Percentiles rank a stretch among this genome's conserved stretches.
phyloP scores from a whole-genome alignment of 83 land plant species.

The Diphasiastrum complanatum region DNA sequence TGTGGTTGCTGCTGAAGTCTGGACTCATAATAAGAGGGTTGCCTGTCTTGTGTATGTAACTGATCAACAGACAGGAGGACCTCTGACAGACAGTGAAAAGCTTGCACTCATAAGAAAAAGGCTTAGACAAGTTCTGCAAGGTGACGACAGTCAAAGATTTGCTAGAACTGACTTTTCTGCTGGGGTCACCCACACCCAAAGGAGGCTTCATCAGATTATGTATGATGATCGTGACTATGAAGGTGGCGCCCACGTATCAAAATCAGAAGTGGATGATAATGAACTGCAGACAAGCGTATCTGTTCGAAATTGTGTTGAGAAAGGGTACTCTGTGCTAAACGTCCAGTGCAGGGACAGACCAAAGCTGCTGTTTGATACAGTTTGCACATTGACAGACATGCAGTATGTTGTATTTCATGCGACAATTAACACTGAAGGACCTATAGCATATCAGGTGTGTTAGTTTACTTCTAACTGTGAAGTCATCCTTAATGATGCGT shows the following conservation, averaged over 20 bases:
- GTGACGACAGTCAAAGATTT: neutral
- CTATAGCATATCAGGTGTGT: conserved; percentile 45
- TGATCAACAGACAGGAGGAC: conserved; percentile 7
- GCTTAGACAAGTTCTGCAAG: conserved; percentile 2
- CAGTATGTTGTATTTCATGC: conserved; percentile 66
- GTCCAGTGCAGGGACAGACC: conserved; percentile 39
- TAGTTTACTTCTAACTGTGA: neutral
- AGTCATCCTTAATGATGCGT: neutral
- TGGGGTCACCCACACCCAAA: conserved; percentile 6
- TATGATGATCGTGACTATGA: neutral
- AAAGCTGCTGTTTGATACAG: no score
- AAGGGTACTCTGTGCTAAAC: conserved; percentile 53
- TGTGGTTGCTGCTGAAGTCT: conserved; percentile 13
- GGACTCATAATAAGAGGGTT: conserved; percentile 4
- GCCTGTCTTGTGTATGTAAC: conserved; percentile 13
- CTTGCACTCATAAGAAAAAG: neutral
- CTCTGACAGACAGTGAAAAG: neutral
- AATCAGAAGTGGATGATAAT: no score
- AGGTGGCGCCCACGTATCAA: no score
- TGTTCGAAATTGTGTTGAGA: conserved; percentile 45
- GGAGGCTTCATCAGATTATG: conserved; percentile 15
- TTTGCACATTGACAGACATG: conserved; percentile 60
- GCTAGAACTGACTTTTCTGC: neutral
- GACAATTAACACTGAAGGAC: conserved; percentile 39
- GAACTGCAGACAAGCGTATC: conserved; percentile 35